Percentiles rank a stretch among this genome's conserved stretches.
Conservation (phyloP, 805 yeast genomes). For the Ogataea chonburiensis region DNA sequence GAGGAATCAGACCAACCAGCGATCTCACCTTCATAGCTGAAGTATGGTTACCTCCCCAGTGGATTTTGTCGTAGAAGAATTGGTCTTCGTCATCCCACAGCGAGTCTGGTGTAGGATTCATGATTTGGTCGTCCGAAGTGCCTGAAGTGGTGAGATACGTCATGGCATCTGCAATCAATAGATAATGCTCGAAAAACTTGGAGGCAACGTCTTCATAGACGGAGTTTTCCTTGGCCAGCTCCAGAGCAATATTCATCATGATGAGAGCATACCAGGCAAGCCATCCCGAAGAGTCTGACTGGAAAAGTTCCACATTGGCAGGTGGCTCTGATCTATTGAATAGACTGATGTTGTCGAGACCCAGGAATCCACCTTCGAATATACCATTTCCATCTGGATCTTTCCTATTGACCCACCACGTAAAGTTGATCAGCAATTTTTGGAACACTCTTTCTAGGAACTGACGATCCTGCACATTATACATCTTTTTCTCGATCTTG, state of each 20-base stretch:
- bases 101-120: slow-evolving; percentile 50
- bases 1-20: slow-evolving; percentile 86
- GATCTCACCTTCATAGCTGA: slow-evolving; percentile 83
- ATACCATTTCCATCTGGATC: slow-evolving; percentile 84
- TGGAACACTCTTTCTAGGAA: slow-evolving; percentile 93
- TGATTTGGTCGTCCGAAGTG: slow-evolving; percentile 32
- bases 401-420: slow-evolving; percentile 97
- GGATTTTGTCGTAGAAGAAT: slow-evolving; percentile 87
- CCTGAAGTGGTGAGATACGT: slow-evolving; percentile 51
- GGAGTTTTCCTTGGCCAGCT: slow-evolving; percentile 78
- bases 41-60: slow-evolving; percentile 67
- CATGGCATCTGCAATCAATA: slow-evolving; percentile 92
- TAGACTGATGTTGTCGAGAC: slow-evolving; percentile 88
- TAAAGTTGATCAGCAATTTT: slow-evolving; percentile 80
- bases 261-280: slow-evolving; percentile 90
- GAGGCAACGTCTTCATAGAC: slow-evolving; percentile 93
- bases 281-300: slow-evolving; percentile 97
- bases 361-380: slow-evolving; percentile 92
- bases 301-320: slow-evolving; percentile 86
- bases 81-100: slow-evolving; percentile 89
- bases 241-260: slow-evolving; percentile 90
- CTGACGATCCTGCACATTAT: slow-evolving; percentile 75
- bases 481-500: slow-evolving; percentile 82
- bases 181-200: slow-evolving; percentile 89
- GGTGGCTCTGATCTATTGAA: slow-evolving; percentile 95